A percentile compares a stretch with the other conserved stretches of the same genome.
These are phyloP conservation scores for Epichloe scottii DNA, from an alignment of 2,329 filamentous ascomycete species.

Conservation along the genomic window DNA sequence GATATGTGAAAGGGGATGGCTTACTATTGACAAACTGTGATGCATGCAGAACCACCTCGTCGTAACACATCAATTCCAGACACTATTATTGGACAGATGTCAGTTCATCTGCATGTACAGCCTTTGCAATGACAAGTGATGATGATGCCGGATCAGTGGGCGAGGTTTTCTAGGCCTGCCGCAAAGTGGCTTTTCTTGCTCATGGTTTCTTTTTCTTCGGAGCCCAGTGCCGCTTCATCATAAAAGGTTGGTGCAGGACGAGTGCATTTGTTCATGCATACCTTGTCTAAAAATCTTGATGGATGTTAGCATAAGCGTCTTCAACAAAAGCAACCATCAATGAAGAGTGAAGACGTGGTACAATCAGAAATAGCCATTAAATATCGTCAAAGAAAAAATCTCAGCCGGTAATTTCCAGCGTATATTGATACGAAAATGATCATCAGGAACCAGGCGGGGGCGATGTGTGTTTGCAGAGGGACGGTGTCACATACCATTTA, in stretches of 20 bases:
- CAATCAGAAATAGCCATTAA: conserved; percentile 77
- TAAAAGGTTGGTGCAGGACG: conserved; percentile 22
- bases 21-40: neutral
- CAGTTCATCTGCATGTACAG: neutral
- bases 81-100: neutral
- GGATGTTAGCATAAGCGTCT: conserved; percentile 18
- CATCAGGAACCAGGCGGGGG: conserved; percentile 29
- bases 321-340: conserved; percentile 2
- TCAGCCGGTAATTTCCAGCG: conserved; percentile 98
- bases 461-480: neutral
- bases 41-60: neutral
- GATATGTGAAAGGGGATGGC: neutral
- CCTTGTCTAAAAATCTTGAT: conserved; percentile 18
- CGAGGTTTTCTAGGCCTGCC: conserved; percentile 99
- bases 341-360: conserved; percentile 6
- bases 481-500: neutral
- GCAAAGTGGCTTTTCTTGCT: conserved; percentile 78
- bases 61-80: neutral
- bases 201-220: conserved; percentile 60
- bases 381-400: conserved; percentile 62
- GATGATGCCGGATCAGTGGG: conserved; percentile 59
- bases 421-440: conserved; percentile 56
- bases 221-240: conserved; percentile 98
- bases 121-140: conserved; percentile 1
- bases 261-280: conserved; percentile 15